Conservation (phyloP, 352 stramenopile genomes). For the Globisporangium okanoganense region DNA sequence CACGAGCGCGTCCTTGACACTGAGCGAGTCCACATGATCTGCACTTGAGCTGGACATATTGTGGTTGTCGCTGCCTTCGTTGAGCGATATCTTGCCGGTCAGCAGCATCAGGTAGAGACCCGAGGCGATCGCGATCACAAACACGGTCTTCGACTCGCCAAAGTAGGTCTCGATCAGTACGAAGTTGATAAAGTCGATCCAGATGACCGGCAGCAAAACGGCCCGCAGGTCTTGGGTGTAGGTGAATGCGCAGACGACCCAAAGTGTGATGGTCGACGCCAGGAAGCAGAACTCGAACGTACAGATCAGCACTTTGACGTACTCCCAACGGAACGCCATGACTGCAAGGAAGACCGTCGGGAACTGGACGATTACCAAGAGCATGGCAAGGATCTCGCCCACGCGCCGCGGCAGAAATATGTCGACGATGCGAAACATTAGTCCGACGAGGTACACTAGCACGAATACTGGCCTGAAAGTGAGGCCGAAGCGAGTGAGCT, state of each 20-base stretch:
- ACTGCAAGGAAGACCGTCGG: not conserved
- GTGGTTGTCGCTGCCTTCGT: not conserved
- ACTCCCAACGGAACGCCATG: not conserved
- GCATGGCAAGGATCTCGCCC: not conserved
- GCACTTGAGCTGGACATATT: not conserved
- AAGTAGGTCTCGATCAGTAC: conserved; percentile 7
- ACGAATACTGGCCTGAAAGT: not conserved
- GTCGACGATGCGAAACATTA: not conserved
- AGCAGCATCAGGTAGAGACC: not conserved
- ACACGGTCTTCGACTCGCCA: not conserved
- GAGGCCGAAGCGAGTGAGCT: not conserved
- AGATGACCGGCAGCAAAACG: conserved; percentile 2
- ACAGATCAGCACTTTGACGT: conserved; percentile 1
- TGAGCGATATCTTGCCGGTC: not conserved
- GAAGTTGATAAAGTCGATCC: conserved; percentile 8
- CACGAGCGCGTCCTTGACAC: not conserved
- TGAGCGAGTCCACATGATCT: not conserved
- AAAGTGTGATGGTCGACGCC: not conserved
- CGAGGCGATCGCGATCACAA: not conserved
- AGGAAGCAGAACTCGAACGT: conserved; percentile 10
- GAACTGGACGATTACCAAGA: not conserved
- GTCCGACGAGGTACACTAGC: not conserved
- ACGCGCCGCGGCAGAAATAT: not conserved
- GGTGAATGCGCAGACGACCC: not conserved
- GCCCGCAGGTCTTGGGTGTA: not conserved